Conservation (phyloP, 306 rosid species). For the Vigna unguiculata region DNA sequence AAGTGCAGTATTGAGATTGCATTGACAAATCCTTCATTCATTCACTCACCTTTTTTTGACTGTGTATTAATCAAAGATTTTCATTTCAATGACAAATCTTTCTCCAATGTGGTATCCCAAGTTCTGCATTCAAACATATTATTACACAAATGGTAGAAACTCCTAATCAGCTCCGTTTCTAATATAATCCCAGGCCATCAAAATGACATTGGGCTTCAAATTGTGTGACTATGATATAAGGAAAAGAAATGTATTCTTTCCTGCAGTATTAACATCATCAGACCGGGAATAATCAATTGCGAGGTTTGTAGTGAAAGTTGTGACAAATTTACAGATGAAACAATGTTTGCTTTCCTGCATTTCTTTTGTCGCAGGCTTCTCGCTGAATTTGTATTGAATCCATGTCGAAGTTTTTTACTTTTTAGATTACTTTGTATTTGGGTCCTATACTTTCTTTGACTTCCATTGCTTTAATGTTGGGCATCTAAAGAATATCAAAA, state of each 20-base stretch:
- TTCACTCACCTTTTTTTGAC: background rate
- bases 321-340: background rate
- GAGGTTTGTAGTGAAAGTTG: background rate
- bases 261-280: background rate
- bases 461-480: background rate
- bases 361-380: background rate
- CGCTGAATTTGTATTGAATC: background rate
- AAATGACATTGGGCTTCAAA: background rate
- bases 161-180: background rate
- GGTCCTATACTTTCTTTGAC: background rate
- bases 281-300: background rate
- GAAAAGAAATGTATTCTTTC: background rate
- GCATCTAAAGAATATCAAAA: background rate
- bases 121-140: background rate
- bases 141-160: background rate
- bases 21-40: background rate
- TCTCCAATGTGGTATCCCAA: background rate
- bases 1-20: conserved; percentile 6
- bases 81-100: background rate
- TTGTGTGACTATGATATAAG: background rate
- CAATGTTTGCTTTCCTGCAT: background rate
- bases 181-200: background rate
- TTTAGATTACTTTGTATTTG: background rate
- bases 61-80: conserved; percentile 19
- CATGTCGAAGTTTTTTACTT: background rate